Evolutionary conservation across 495 filamentous ascomycete species (phyloP).

Genomic region (Penicillium mononematosum): DNA sequence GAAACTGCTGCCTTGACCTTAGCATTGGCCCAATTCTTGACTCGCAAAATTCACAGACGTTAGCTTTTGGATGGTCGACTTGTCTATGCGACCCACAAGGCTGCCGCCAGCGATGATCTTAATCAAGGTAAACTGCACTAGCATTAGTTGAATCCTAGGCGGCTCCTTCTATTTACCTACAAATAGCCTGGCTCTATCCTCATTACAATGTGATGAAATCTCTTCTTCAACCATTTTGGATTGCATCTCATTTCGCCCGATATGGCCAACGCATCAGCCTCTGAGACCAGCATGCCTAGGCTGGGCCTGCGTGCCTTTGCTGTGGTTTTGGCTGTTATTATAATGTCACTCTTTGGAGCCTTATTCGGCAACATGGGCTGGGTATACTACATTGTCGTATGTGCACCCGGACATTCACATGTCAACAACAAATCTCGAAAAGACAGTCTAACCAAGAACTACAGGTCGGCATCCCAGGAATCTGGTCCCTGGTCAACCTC

Average conservation of each 20-base stretch:
- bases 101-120: neutral
- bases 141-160: neutral
- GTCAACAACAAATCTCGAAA: neutral
- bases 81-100: neutral
- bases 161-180: neutral
- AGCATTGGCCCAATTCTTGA: neutral
- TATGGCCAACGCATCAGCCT: neutral
- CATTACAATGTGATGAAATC: neutral
- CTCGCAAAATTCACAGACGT: neutral
- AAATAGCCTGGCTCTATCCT: neutral
- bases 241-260: neutral
- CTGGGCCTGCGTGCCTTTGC: neutral
- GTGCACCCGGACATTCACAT: neutral
- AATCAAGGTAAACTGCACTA: neutral
- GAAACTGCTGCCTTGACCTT: neutral
- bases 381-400: neutral
- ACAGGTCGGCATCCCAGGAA: neutral
- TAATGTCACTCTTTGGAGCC: neutral
- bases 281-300: neutral
- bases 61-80: neutral
- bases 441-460: neutral
- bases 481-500: neutral
- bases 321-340: neutral
- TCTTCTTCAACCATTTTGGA: neutral
- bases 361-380: neutral